Percentiles rank a stretch among this genome's conserved stretches.
Evolutionary conservation across 441 rosid species (phyloP).

Genomic region (Jatropha multifida): DNA sequence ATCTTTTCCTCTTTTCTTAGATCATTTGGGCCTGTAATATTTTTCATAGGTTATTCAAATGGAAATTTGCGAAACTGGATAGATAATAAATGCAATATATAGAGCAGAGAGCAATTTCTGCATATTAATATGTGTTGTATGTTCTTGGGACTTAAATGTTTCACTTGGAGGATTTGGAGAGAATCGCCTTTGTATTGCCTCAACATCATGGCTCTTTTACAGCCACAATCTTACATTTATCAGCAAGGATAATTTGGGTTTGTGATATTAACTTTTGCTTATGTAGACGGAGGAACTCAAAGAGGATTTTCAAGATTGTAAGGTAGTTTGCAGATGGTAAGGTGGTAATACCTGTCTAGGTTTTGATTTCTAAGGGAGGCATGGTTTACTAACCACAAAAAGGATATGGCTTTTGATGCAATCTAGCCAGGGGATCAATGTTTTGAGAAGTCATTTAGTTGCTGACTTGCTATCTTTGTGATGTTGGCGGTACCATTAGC

Average conservation of each 20-base stretch:
- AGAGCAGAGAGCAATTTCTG: not conserved
- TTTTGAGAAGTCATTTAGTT: not conserved
- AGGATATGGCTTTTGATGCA: not conserved
- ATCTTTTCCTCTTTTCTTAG: not conserved
- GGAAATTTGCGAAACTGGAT: not conserved
- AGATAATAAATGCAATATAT: not conserved
- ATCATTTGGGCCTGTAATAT: not conserved
- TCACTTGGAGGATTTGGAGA: not conserved
- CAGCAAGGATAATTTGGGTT: not conserved
- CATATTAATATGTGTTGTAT: not conserved
- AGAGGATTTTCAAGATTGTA: not conserved
- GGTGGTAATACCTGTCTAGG: not conserved
- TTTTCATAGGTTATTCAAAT: not conserved
- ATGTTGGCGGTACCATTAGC: not conserved
- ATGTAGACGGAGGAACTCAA: not conserved
- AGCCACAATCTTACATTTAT: not conserved
- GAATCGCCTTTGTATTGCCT: too few relatives aligned
- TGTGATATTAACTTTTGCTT: not conserved
- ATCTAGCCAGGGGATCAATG: not conserved
- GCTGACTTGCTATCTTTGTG: not conserved
- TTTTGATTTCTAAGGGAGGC: not conserved
- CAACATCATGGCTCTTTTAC: not conserved
- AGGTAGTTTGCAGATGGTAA: not conserved
- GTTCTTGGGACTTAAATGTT: not conserved
- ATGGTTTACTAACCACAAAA: not conserved